phyloP scores from a whole-genome alignment of 805 yeast species.

The Metschnikowia picachoensis region DNA sequence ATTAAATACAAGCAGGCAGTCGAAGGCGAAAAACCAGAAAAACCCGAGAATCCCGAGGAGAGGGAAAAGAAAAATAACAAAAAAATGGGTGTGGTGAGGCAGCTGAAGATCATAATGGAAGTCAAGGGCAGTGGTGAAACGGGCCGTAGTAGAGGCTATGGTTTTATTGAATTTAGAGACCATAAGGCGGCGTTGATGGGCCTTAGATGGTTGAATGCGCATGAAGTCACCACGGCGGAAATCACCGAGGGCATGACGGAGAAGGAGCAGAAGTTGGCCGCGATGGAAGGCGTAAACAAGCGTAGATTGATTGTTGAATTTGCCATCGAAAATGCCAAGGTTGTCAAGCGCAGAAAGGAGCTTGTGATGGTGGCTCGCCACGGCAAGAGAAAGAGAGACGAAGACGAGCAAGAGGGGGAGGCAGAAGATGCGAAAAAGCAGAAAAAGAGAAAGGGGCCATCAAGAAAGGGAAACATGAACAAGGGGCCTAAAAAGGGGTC shows the following conservation, averaged over 20 bases:
- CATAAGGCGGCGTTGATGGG: conserved; percentile 95
- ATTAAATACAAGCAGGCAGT: conserved; percentile 55
- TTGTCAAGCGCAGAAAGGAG: conserved; percentile 85
- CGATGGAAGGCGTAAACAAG: conserved; percentile 51
- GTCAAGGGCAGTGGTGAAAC: conserved; percentile 80
- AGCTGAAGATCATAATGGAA: conserved; percentile 90
- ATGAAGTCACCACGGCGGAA: conserved; percentile 71
- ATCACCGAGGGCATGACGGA: conserved; percentile 65
- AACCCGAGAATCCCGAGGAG: conserved; percentile 55
- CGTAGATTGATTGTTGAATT: conserved; percentile 89
- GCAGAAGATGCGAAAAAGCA: conserved; percentile 10
- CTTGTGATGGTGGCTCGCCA: conserved; percentile 43
- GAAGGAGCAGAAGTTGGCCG: conserved; percentile 57
- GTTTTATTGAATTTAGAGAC: conserved; percentile 89
- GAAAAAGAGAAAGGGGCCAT: conserved; percentile 26
- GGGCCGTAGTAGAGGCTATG: conserved; percentile 96
- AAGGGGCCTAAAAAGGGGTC: conserved; percentile 27
- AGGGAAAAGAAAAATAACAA: conserved; percentile 52
- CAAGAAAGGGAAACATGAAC: conserved; percentile 43
- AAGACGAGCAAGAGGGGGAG: conserved; percentile 14
- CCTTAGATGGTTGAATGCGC: conserved; percentile 94
- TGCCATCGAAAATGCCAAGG: conserved; percentile 93
- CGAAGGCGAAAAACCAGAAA: conserved; percentile 25
- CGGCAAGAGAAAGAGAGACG: conserved; percentile 25
- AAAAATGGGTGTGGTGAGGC: conserved; percentile 86